Evolutionary conservation across 805 yeast genomes (phyloP), one percentile per base, ranked within the genome.

Genomic region (Ogataea minuta): DNA sequence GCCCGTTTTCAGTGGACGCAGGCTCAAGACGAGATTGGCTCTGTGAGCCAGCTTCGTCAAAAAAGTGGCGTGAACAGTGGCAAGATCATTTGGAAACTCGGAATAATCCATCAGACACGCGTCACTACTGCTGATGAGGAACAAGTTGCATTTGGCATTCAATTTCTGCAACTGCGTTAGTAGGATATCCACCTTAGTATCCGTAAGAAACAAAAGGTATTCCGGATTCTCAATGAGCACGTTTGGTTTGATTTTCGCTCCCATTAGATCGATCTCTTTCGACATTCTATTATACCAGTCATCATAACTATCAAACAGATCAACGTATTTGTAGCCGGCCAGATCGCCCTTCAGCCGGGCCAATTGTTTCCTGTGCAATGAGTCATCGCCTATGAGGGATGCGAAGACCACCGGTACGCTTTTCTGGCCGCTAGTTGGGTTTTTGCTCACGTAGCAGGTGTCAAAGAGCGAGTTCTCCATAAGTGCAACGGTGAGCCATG

Each of bases 1-100:
- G 0, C 95, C 95, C 0, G 95, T 86, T 3, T 74, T 68, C 43
- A 88, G 63, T 1, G 95, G 89, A 50, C 76, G 73, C 24, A 87
- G 54, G 14, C 72, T 67, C n/a, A 87, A 48, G 27, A 77, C 67
- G 28, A 78, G 44, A 23, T 69, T 66, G 0, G 85, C 66, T 40
- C 73, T 69, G 49, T 79, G 78, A 14, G 73, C 56, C 15, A 78
- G 45, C 40, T 71, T 71, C 2, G 66, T 59, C 16, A 76, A 54
- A 46, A 79, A 72, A 26, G 73, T 75, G 0, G 76, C 57, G 13
- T 68, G 66, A 43, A 71, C 69, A 7, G 56, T 48, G 15, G 57
- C 48, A 2, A 57, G 28, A 28, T 50, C 60, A 24, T 48, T 36
- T 12, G 40, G 36, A 3, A 36, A 31, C 4, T 52, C 52, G 20